Evolutionary conservation across 2,329 filamentous ascomycete genomes (phyloP), one percentile per base, ranked within the genome.

Genomic region (Dendryphion nanum): DNA sequence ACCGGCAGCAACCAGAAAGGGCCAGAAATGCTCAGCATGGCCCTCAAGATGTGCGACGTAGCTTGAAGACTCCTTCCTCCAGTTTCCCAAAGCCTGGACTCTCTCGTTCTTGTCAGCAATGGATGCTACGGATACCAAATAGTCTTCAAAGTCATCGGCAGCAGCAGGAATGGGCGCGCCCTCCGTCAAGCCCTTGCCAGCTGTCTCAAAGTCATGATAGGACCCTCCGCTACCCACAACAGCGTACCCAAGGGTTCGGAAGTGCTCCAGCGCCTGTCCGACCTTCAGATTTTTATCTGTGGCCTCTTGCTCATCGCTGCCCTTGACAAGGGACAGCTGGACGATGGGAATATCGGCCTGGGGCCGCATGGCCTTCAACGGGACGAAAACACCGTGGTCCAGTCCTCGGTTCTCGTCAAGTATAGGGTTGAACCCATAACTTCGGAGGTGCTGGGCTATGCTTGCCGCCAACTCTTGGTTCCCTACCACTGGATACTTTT

Each of bases 121-220:
- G n/a, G 23, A 8, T 26, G 23, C 23, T 26, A n/a, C n/a, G 8
- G 8, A 8, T 26, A 26, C 23, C n/a, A 26, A 26, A n/a, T 8
- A 26, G n/a, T 26, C n/a, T n/a, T 26, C 23, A 26, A 26, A 26
- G n/a, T 8, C 23, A 8, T 26, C n/a, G n/a, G 23, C 8, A n/a
- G 8, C 23, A 26, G n/a, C 8, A n/a, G 8, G 8, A n/a, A 26
- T n/a, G 23, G 23, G 8, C 8, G 23, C 23, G n/a, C n/a, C n/a
- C 23, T 8, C 8, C 8, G 8, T 26, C 8, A n/a, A 26, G 8
- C 23, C 23, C n/a, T 26, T 26, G 23, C 8, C 23, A 8, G n/a
- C n/a, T n/a, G 23, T n/a, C 23, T n/a, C 23, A n/a, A 26, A 26
- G 23, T 26, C 23, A n/a, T 26, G 23, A 26, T 26, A 26, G 23